A percentile compares a stretch with the other conserved stretches of the same genome.
Conservation (phyloP, 2,329 filamentous ascomycete genomes). For the Epichloe festucae region DNA sequence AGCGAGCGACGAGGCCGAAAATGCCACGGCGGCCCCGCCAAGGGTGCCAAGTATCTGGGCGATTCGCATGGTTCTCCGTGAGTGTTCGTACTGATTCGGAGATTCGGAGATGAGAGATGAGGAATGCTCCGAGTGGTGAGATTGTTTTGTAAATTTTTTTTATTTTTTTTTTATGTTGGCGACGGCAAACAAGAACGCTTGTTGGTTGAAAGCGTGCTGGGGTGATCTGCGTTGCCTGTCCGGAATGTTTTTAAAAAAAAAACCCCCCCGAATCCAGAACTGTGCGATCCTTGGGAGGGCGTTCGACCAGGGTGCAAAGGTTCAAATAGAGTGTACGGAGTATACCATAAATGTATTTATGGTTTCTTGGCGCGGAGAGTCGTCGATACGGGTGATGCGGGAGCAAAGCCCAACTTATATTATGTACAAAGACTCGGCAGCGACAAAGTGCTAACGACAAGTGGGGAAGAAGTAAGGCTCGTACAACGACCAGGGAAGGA, state of each 20-base stretch:
- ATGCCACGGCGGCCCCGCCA: slow-evolving; percentile 8
- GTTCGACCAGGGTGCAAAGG: not conserved
- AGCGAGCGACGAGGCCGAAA: slow-evolving; percentile 5
- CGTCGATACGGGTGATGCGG: not conserved
- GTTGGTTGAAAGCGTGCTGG: too few species aligned
- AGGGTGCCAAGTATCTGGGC: slow-evolving; percentile 7
- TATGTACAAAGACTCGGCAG: not conserved
- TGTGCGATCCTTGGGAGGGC: not conserved
- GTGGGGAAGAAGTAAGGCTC: not conserved
- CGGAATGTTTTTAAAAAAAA: not conserved
- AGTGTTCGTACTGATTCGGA: not conserved
- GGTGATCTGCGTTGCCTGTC: not conserved
- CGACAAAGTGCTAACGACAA: not conserved
- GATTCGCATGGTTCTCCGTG: slow-evolving; percentile 9
- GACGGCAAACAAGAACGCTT: not conserved
- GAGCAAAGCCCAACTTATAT: not conserved
- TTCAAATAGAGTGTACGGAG: not conserved
- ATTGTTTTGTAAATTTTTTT: too few species aligned
- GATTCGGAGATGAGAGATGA: not conserved
- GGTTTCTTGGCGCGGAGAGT: not conserved
- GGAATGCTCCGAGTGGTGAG: too few species aligned
- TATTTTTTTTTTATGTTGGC: not conserved
- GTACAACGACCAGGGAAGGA: not conserved
- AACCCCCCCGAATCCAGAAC: not conserved
- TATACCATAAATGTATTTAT: not conserved